Evolutionary conservation across 2,329 filamentous ascomycete genomes (phyloP), one percentile per base, ranked within the genome.

Genomic region (Sclerotinia trifoliorum): DNA sequence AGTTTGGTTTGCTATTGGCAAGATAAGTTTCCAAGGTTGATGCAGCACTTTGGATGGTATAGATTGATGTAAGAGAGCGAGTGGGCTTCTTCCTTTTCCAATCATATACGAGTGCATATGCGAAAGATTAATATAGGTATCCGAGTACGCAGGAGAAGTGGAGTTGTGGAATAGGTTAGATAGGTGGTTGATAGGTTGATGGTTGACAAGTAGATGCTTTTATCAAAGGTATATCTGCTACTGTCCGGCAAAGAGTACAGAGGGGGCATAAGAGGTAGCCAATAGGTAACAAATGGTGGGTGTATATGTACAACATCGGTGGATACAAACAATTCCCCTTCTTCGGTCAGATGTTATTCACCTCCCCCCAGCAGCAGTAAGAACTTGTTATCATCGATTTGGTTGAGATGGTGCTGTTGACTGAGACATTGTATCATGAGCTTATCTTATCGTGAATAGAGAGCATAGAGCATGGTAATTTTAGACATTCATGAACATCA

Each of bases 351-450:
- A 39, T 42, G 54, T 39, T n/a, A 39, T 21, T 29, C 32, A n/a
- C 29, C 21, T 19, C 24, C 55, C 55, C 26, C 21, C 6, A 35
- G 35, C 21, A 57, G 42, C 21, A 10, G 21, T 24, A 35, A 7
- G 21, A n/a, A 4, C 29, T 39, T 57, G 54, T 57, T 39, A 56
- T 39, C 54, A 39, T 35, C 29, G 32, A 56, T 39, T 24, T 24
- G 17, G 21, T 39, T 39, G 19, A 39, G 35, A 32, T 32, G 32
- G 1, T 56, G 54, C 54, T n/a, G n/a, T 5, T 57, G 55, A 39
- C 21, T 57, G 55, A 57, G 55, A 57, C 55, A 39, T 57, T 17
- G 21, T 39, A 56, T 39, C 54, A 56, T 56, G 54, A 56, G 21
- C 44, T 46, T 17, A 46, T 17, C 54, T 56, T 56, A 56, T 56